phyloP scores from a whole-genome alignment of 2,329 filamentous ascomycete genomes.

The Fusarium odoratissimum region DNA sequence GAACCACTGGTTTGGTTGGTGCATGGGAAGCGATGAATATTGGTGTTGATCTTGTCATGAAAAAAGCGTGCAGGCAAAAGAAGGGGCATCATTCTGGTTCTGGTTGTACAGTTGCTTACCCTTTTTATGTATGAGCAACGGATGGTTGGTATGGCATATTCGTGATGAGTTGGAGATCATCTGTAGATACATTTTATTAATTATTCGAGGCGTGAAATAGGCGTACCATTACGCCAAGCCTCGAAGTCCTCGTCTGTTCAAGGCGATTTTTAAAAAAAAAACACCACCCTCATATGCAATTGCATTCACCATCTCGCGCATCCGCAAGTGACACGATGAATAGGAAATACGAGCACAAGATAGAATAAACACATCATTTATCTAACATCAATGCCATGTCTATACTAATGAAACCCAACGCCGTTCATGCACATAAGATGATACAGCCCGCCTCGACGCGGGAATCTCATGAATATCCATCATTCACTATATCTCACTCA shows the following conservation, averaged over 20 bases:
- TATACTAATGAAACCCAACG: slow-evolving; percentile 40
- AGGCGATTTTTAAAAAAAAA: slow-evolving; percentile 23
- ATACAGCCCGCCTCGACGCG: slow-evolving; percentile 18
- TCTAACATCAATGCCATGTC: slow-evolving; percentile 36
- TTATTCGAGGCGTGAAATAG: slow-evolving; percentile 25
- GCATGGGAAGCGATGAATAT: slow-evolving; percentile 18
- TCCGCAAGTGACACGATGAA: not conserved
- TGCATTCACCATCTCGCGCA: not conserved
- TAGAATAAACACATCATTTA: slow-evolving; percentile 16
- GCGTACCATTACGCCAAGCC: slow-evolving; percentile 18
- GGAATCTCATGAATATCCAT: slow-evolving; percentile 12
- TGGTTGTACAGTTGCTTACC: slow-evolving; percentile 19
- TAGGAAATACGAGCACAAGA: not conserved
- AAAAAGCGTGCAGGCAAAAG: slow-evolving; percentile 28
- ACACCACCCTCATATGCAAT: slow-evolving; percentile 21
- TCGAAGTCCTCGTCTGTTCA: slow-evolving; percentile 25
- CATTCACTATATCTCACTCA: slow-evolving; percentile 18
- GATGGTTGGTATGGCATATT: slow-evolving; percentile 22
- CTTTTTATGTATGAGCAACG: slow-evolving; percentile 26
- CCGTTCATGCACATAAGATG: slow-evolving; percentile 43
- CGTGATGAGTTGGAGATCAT: slow-evolving; percentile 23
- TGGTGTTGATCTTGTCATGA: slow-evolving; percentile 34
- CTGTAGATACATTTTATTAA: slow-evolving; percentile 40
- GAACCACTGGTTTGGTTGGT: slow-evolving; percentile 17
- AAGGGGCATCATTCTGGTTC: slow-evolving; percentile 20